These are phyloP conservation scores for Ramalina peruviana DNA, from an alignment of 495 filamentous ascomycete genomes.

Conservation along the genomic window DNA sequence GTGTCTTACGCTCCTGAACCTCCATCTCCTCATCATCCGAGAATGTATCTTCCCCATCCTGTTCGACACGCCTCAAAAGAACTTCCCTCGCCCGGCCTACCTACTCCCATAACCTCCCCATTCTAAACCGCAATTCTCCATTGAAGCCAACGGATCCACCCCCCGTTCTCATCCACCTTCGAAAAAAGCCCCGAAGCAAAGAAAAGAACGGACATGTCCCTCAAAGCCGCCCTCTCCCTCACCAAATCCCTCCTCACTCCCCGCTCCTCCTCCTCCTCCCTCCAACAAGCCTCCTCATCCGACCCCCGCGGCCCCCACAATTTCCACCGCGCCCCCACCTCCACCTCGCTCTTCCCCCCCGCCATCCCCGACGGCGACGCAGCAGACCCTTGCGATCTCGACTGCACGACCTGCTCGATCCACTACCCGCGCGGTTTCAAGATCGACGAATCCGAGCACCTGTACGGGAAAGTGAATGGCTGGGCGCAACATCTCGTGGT, in stretches of 20 bases:
- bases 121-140: no score
- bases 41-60: no score
- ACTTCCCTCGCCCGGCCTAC: no score
- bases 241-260: constrained; percentile 13
- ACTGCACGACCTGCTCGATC: constrained; percentile 73
- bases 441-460: constrained; percentile 60
- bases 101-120: no score
- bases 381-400: constrained; percentile 67
- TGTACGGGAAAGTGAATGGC: constrained; percentile 79
- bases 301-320: constrained; percentile 17
- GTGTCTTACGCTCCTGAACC: no score
- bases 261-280: constrained; percentile 7
- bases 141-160: no score
- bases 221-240: constrained; percentile 8
- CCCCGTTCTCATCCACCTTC: no score
- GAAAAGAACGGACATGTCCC: constrained; percentile 1
- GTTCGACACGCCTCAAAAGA: no score
- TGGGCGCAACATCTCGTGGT: constrained; percentile 86
- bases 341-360: constrained; percentile 28
- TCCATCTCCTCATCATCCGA: no score
- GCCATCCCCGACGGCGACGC: constrained; percentile 64
- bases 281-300: constrained; percentile 5
- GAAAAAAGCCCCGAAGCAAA: no score
- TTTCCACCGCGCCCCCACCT: constrained; percentile 22
- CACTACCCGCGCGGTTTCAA: constrained; percentile 61